Percentiles rank a stretch among this genome's conserved stretches.
Conservation (phyloP, 441 rosid genomes). For the Kokia cookei region DNA sequence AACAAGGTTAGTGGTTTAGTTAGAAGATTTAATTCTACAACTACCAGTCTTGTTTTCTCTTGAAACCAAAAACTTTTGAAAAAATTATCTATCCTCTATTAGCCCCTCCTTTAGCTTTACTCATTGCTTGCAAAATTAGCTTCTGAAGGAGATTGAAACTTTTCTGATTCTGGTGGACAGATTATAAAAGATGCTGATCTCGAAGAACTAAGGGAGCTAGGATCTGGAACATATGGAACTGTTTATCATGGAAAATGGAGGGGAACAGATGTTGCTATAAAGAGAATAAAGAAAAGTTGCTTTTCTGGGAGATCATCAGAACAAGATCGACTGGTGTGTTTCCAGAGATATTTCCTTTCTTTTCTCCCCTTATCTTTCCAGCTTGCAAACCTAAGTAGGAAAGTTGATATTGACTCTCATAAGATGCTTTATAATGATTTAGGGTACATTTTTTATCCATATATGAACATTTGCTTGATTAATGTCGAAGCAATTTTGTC, state of each 20-base stretch:
- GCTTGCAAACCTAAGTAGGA: not conserved
- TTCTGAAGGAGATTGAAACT: constrained; percentile 2
- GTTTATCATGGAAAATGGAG: constrained; percentile 72
- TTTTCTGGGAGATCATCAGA: constrained; percentile 61
- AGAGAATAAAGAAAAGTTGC: constrained; percentile 60
- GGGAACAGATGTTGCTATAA: constrained; percentile 70
- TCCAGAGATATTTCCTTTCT: not conserved
- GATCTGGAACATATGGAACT: constrained; percentile 65
- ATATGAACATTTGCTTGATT: not conserved
- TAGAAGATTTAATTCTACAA: not conserved
- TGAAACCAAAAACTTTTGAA: not conserved
- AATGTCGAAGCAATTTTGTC: not conserved
- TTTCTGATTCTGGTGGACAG: constrained; percentile 20
- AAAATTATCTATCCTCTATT: not conserved
- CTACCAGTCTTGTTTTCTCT: not conserved
- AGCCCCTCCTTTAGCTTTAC: not conserved
- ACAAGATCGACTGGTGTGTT: constrained; percentile 57
- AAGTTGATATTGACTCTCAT: not conserved
- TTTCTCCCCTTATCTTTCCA: not conserved
- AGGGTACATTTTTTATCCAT: not conserved
- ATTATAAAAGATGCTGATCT: constrained; percentile 56
- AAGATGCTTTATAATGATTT: not conserved
- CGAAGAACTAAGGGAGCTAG: constrained; percentile 56
- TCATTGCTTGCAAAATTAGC: not conserved
- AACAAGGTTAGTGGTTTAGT: not conserved